phyloP scores from a whole-genome alignment of 345 rosid species.

The Gossypium ekmanianum region DNA sequence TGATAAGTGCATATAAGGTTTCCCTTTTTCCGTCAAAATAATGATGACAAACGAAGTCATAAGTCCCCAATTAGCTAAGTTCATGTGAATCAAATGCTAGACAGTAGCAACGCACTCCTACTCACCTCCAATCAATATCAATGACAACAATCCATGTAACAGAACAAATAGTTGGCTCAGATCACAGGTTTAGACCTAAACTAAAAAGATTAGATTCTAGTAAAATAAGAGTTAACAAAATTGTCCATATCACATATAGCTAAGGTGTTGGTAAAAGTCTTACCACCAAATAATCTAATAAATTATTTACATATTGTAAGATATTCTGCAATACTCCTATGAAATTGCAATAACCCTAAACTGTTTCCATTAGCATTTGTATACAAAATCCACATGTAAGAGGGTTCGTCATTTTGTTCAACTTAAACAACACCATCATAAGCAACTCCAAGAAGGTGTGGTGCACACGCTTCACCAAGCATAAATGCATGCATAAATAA shows the following conservation, averaged over 20 bases:
- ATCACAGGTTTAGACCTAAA: not conserved
- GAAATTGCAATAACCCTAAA: not conserved
- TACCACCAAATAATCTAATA: not conserved
- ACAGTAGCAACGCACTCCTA: not conserved
- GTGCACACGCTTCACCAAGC: not conserved
- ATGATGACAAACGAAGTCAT: not conserved
- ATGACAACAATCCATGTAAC: not conserved
- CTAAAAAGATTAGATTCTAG: not conserved
- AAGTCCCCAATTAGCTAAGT: not conserved
- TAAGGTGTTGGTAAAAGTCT: not conserved
- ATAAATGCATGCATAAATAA: not conserved
- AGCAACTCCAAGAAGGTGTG: not conserved
- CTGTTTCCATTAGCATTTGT: not conserved
- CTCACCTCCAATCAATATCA: not conserved
- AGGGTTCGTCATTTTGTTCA: not conserved
- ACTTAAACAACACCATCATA: not conserved
- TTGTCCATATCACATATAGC: not conserved
- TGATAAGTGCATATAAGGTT: not conserved
- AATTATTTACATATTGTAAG: not conserved
- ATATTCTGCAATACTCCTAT: not conserved
- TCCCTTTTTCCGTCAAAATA: not conserved
- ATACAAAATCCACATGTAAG: not conserved
- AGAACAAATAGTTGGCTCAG: not conserved
- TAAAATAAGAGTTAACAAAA: not conserved
- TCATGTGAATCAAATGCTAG: slow-evolving; percentile 1